Evolutionary conservation across 805 yeast species (phyloP).

Genomic region (Cyberlindnera americana): DNA sequence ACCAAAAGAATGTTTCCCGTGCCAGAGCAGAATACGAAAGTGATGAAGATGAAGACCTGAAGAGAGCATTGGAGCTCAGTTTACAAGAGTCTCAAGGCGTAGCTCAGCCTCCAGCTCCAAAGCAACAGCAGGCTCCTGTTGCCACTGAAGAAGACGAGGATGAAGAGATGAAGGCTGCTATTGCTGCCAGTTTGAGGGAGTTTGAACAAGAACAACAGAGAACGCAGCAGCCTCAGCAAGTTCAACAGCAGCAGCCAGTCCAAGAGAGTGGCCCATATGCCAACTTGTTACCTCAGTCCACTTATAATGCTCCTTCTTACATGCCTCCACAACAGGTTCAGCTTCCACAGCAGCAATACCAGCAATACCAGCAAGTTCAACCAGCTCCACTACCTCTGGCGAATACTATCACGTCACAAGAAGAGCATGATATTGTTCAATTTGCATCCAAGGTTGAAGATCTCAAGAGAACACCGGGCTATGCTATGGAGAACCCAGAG

Average conservation of each 20-base stretch:
- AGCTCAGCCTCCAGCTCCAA: slow-evolving; percentile 25
- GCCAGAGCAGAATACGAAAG: slow-evolving; percentile 29
- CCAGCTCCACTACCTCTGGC: slow-evolving; percentile 9
- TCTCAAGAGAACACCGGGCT: slow-evolving; percentile 15
- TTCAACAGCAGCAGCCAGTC: slow-evolving; percentile 15
- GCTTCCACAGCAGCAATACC: slow-evolving; percentile 7
- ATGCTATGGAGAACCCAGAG: slow-evolving; percentile 29
- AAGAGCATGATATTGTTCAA: slow-evolving; percentile 65
- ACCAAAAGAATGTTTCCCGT: slow-evolving; percentile 25
- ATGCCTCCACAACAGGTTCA: slow-evolving; percentile 19
- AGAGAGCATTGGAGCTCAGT: slow-evolving; percentile 75
- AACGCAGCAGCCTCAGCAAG: slow-evolving; percentile 19
- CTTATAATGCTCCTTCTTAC: slow-evolving; percentile 3
- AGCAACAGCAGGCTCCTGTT: slow-evolving; percentile 6
- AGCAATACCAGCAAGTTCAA: too few relatives aligned
- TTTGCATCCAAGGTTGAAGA: slow-evolving; percentile 65
- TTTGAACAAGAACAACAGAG: slow-evolving; percentile 39
- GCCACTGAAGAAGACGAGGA: slow-evolving; percentile 57
- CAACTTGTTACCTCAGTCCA: slow-evolving; percentile 19
- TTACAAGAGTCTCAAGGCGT: slow-evolving; percentile 47
- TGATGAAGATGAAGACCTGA: slow-evolving; percentile 73
- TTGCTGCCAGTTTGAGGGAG: slow-evolving; percentile 84
- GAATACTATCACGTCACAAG: slow-evolving; percentile 41
- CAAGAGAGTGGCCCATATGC: slow-evolving; percentile 18
- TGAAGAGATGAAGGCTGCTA: slow-evolving; percentile 89